phyloP scores from a whole-genome alignment of 345 rosid species.

The Citrus mangshanensis region DNA sequence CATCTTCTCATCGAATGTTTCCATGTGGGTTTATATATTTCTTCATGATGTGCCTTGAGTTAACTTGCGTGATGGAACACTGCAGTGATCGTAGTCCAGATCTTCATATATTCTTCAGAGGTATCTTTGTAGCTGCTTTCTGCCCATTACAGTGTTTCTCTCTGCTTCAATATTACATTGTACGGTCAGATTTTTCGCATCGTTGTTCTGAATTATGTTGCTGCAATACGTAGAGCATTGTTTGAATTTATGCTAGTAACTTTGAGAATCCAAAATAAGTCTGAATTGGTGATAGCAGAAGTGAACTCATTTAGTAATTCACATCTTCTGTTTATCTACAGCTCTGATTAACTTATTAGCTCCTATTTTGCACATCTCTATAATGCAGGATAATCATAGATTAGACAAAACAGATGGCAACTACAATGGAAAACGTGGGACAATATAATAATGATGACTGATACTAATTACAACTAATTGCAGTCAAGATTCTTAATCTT shows the following conservation, averaged over 20 bases:
- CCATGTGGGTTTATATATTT: neutral
- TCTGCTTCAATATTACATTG: neutral
- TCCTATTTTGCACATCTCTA: neutral
- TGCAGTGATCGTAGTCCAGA: slow-evolving; percentile 9
- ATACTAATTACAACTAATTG: neutral
- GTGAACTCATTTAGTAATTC: neutral
- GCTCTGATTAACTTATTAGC: neutral
- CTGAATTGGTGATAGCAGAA: neutral
- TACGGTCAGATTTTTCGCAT: neutral
- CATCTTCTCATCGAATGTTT: neutral
- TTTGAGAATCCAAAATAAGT: neutral
- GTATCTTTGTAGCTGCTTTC: neutral
- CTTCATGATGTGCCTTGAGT: neutral
- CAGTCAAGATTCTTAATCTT: slow-evolving; percentile 2
- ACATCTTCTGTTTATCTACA: neutral
- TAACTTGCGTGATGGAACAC: neutral
- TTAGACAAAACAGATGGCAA: neutral
- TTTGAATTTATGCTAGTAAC: neutral
- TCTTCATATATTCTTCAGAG: neutral
- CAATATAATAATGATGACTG: slow-evolving; percentile 9
- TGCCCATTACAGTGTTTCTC: neutral
- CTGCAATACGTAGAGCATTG: neutral
- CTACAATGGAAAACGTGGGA: neutral
- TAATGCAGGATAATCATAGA: neutral
- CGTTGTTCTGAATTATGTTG: neutral